phyloP scores from a whole-genome alignment of 2,329 filamentous ascomycete genomes.

The Epichloe aotearoae region DNA sequence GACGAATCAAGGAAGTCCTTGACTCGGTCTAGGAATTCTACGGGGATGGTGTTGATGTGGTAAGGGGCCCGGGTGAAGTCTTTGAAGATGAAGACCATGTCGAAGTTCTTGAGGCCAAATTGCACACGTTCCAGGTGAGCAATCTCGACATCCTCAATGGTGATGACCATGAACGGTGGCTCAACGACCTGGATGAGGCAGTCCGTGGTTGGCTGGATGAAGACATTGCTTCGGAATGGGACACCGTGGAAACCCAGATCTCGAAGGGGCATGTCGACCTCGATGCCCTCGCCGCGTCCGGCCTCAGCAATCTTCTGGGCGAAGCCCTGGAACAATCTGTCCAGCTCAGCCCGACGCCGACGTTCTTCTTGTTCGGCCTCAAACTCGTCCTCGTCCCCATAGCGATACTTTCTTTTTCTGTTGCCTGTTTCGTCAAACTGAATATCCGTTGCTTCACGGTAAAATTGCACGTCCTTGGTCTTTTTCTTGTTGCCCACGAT shows the following conservation, averaged over 20 bases:
- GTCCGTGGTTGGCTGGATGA: slow-evolving; percentile 91
- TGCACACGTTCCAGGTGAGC: slow-evolving; percentile 91
- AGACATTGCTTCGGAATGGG: slow-evolving; percentile 87
- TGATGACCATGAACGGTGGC: slow-evolving; percentile 91
- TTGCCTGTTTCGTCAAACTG: slow-evolving; percentile 98
- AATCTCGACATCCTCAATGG: slow-evolving; percentile 88
- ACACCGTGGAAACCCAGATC: slow-evolving; percentile 96
- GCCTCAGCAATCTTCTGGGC: slow-evolving; percentile 96
- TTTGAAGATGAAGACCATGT: slow-evolving; percentile 96
- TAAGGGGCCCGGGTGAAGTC: slow-evolving; percentile 84
- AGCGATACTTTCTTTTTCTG: slow-evolving; percentile 91
- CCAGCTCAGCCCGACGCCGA: slow-evolving; percentile 76
- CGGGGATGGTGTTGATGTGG: slow-evolving; percentile 96
- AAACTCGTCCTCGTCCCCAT: slow-evolving; percentile 96
- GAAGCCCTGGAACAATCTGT: slow-evolving; percentile 91
- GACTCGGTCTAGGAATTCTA: slow-evolving; percentile 85
- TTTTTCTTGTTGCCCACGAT: slow-evolving; percentile 96
- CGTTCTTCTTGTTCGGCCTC: slow-evolving; percentile 97
- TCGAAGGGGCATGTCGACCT: slow-evolving; percentile 92
- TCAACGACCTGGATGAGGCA: slow-evolving; percentile 95
- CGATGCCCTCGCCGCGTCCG: slow-evolving; percentile 66
- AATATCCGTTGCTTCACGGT: slow-evolving; percentile 94
- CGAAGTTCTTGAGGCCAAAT: slow-evolving; percentile 97
- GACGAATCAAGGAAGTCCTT: slow-evolving; percentile 97
- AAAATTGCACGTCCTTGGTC: slow-evolving; percentile 97